These are phyloP conservation scores for Eutrema salsugineum DNA, from an alignment of 441 rosid genomes.

Conservation along the genomic window DNA sequence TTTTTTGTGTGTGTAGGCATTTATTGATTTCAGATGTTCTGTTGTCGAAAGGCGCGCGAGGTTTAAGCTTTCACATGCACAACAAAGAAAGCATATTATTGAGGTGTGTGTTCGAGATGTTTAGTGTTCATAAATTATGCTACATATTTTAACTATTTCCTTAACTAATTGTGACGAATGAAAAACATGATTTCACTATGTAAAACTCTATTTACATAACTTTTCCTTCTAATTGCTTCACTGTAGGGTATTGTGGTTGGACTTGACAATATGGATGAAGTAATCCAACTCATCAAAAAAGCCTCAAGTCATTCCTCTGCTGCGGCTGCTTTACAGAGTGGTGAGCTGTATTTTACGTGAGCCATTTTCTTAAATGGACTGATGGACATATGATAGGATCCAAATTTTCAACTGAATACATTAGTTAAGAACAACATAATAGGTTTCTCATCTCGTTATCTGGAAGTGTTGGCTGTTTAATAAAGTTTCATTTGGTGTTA, in stretches of 20 bases:
- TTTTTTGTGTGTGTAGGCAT: constrained; percentile 47
- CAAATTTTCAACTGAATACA: constrained; percentile 3
- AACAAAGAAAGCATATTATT: constrained; percentile 79
- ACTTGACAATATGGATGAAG: constrained; percentile 79
- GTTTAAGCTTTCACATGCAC: constrained; percentile 86
- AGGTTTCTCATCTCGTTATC: not conserved
- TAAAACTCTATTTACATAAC: not conserved
- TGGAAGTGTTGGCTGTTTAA: not conserved
- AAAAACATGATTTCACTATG: constrained; percentile 7
- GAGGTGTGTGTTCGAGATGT: constrained; percentile 55
- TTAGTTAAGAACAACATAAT: not conserved
- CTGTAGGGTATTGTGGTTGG: constrained; percentile 80
- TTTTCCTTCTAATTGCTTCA: constrained; percentile 3
- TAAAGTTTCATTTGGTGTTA: not conserved
- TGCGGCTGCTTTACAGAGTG: constrained; percentile 56
- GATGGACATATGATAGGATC: not conserved
- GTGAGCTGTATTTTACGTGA: constrained; percentile 33
- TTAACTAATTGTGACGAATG: not conserved
- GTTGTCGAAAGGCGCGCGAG: constrained; percentile 87
- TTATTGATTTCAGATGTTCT: constrained; percentile 90
- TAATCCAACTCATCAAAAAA: constrained; percentile 58
- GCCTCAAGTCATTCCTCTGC: constrained; percentile 75
- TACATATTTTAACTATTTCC: not conserved
- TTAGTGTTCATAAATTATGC: not conserved
- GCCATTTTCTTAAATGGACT: not conserved